A percentile compares a stretch with the other conserved stretches of the same genome.
Evolutionary conservation across 768 basidiomycete species (phyloP).

Genomic region (Mycena venus): DNA sequence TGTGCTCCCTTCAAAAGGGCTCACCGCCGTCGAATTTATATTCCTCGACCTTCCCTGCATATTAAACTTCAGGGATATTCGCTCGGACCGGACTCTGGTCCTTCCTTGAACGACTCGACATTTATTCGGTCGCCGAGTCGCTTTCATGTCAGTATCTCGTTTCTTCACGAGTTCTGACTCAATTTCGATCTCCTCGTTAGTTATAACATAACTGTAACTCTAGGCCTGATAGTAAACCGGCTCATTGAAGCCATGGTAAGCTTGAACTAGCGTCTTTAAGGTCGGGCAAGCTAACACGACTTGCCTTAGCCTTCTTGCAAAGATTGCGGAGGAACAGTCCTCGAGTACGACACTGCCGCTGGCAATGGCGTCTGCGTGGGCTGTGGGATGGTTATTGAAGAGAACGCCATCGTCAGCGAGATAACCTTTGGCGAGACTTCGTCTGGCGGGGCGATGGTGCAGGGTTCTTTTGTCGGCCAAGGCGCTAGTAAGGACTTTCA

Average conservation of each 20-base stretch:
- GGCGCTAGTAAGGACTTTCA: constrained; percentile 80
- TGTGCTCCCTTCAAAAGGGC: not conserved
- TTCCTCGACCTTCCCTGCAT: not conserved
- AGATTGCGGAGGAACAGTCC: constrained; percentile 86
- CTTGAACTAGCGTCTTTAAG: not conserved
- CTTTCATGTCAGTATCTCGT: constrained; percentile 4
- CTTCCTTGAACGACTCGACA: not conserved
- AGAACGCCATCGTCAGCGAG: constrained; percentile 94
- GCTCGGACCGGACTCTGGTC: not conserved
- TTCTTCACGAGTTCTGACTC: not conserved
- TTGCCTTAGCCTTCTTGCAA: constrained; percentile 69
- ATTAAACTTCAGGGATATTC: not conserved
- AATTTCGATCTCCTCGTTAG: not conserved
- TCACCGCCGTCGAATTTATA: not conserved
- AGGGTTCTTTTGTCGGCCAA: constrained; percentile 92
- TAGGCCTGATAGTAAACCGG: not conserved
- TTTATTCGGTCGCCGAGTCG: not conserved
- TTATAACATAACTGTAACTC: not conserved
- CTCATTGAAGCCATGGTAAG: constrained; percentile 25
- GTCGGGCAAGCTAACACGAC: not conserved
- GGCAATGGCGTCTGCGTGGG: constrained; percentile 88
- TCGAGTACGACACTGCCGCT: constrained; percentile 87
- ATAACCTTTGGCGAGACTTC: constrained; percentile 96
- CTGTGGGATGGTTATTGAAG: constrained; percentile 93
- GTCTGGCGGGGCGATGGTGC: constrained; percentile 93